These are phyloP conservation scores for Aspergillus saccharolyticus DNA, from an alignment of 495 filamentous ascomycete species.

Conservation along the genomic window DNA sequence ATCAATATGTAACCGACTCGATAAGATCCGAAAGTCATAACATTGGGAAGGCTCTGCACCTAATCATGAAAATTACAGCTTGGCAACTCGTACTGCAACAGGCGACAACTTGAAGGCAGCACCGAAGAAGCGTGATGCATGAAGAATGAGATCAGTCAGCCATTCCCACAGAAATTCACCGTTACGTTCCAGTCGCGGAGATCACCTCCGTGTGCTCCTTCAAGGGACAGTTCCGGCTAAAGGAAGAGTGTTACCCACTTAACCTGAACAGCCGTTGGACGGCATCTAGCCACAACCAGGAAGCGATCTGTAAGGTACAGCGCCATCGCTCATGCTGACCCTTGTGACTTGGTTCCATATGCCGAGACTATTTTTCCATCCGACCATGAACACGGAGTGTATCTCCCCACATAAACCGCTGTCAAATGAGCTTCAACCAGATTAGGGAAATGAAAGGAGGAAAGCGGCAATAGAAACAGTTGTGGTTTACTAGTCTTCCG, in stretches of 20 bases:
- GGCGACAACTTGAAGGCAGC: background rate
- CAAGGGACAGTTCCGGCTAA: conserved; percentile 10
- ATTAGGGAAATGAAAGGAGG: conserved; percentile 1
- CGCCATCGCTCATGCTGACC: background rate
- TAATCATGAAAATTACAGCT: background rate
- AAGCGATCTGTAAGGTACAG: conserved; percentile 21
- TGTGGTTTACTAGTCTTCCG: background rate
- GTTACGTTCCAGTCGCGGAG: conserved; percentile 13
- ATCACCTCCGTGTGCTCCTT: background rate
- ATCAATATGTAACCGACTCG: background rate
- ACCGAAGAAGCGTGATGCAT: background rate
- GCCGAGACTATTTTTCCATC: background rate
- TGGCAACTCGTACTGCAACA: background rate
- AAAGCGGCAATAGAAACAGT: background rate
- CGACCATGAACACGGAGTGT: too few relatives aligned
- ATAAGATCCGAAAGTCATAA: background rate
- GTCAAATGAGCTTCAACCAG: background rate
- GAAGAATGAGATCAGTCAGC: background rate
- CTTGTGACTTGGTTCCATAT: background rate
- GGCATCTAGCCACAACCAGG: conserved; percentile 7
- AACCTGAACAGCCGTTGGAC: conserved; percentile 1
- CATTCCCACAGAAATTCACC: too few relatives aligned
- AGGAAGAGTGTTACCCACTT: conserved; percentile 1
- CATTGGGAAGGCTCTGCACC: background rate
- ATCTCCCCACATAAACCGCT: background rate